Conservation (phyloP, 192 early-diverging fungal species). For the Bifiguratus adelaidae region DNA sequence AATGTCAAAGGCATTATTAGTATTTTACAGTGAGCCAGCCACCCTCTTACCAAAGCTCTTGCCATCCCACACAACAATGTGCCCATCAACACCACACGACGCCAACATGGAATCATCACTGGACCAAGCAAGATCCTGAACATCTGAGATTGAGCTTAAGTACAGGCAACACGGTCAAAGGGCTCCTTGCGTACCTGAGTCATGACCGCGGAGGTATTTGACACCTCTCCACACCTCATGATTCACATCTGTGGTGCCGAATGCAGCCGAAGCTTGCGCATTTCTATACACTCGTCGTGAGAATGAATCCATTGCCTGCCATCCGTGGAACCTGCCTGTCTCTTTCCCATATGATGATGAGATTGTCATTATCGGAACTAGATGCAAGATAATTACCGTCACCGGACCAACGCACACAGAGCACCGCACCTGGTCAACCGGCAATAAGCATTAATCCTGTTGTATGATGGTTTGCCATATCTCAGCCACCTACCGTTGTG, state of each 20-base stretch:
- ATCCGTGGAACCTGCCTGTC: conserved; percentile 37
- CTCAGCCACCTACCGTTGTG: conserved; percentile 57
- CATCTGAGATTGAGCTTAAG: conserved; percentile 41
- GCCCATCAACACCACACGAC: conserved; percentile 80
- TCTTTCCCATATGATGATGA: conserved; percentile 84
- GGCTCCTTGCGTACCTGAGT: conserved; percentile 57
- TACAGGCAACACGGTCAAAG: not conserved
- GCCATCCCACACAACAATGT: conserved; percentile 80
- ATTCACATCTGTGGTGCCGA: conserved; percentile 37
- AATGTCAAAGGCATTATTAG: not conserved
- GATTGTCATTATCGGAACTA: conserved; percentile 80
- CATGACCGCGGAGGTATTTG: conserved; percentile 70
- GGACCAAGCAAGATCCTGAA: conserved; percentile 90
- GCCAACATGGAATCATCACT: conserved; percentile 76
- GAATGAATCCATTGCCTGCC: too few species aligned
- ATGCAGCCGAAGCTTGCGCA: conserved; percentile 21
- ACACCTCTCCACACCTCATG: conserved; percentile 65
- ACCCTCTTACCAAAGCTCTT: conserved; percentile 52
- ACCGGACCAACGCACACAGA: conserved; percentile 82
- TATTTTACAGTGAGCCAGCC: not conserved
- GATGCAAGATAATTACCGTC: conserved; percentile 71
- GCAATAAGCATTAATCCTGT: not conserved
- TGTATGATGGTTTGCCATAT: not conserved
- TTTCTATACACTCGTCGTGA: conserved; percentile 10
- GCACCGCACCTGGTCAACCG: conserved; percentile 51